phyloP scores from a whole-genome alignment of 805 yeast genomes.

The Saccharomycopsis babjevae region DNA sequence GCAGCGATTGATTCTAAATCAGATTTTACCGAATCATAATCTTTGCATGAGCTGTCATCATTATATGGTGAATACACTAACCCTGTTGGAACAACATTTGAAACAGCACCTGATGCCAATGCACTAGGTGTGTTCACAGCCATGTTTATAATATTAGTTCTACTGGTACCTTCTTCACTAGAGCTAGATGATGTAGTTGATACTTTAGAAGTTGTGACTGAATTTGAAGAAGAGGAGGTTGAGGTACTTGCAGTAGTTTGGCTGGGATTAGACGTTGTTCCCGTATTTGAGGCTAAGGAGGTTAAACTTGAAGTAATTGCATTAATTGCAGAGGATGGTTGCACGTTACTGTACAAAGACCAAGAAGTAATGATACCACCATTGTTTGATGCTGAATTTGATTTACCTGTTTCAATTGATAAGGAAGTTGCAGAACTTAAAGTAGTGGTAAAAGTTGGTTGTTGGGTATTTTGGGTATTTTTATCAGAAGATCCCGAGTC shows the following conservation, averaged over 20 bases:
- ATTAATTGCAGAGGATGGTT: slow-evolving; percentile 22
- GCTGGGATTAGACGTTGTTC: slow-evolving; percentile 15
- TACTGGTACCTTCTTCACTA: slow-evolving; percentile 4
- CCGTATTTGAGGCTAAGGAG: slow-evolving; percentile 19
- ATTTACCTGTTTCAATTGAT: slow-evolving; percentile 4
- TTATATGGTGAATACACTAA: slow-evolving; percentile 76
- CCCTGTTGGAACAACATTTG: slow-evolving; percentile 38
- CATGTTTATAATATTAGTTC: slow-evolving; percentile 21
- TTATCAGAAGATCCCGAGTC: background rate
- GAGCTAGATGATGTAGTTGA: slow-evolving; percentile 22
- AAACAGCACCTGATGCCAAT: slow-evolving; percentile 17
- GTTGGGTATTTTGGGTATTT: too few species aligned
- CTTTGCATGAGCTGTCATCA: slow-evolving; percentile 59
- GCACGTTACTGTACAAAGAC: slow-evolving; percentile 15
- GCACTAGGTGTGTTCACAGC: slow-evolving; percentile 21
- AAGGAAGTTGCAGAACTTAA: slow-evolving; percentile 20
- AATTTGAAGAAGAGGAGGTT: slow-evolving; percentile 21
- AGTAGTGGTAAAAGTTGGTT: slow-evolving; percentile 7
- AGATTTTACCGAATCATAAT: slow-evolving; percentile 36
- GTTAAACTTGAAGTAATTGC: slow-evolving; percentile 28
- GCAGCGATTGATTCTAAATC: slow-evolving; percentile 51
- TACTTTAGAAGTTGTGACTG: slow-evolving; percentile 15
- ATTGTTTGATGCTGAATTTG: slow-evolving; percentile 14
- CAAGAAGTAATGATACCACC: slow-evolving; percentile 25
- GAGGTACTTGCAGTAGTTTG: slow-evolving; percentile 29